Conservation (phyloP, 352 stramenopile species). For the Phytopythium oedochilum region DNA sequence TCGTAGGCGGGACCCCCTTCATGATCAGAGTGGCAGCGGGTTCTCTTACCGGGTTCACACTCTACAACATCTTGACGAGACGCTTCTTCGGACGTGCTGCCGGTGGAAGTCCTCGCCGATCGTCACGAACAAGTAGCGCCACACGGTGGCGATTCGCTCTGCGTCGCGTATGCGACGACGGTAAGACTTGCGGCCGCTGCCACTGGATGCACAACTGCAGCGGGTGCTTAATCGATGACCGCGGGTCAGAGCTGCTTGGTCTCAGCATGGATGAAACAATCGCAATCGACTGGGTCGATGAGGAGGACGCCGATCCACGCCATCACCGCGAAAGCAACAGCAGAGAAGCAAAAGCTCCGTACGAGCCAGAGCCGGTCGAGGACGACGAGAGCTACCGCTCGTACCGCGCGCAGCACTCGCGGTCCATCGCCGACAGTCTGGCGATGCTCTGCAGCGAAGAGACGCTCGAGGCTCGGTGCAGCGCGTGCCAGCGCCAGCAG, state of each 20-base stretch:
- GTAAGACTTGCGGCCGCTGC: conserved; percentile 38
- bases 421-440: conserved; percentile 34
- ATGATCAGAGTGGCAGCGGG: conserved; percentile 15
- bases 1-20: conserved; percentile 34
- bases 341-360: background rate
- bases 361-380: background rate
- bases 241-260: conserved; percentile 23
- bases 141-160: conserved; percentile 29
- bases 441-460: conserved; percentile 44
- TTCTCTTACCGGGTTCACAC: conserved; percentile 17
- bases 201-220: conserved; percentile 47
- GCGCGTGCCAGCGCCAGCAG: conserved; percentile 18
- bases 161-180: conserved; percentile 36
- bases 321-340: no score
- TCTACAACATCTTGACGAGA: conserved; percentile 22
- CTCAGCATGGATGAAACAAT: conserved; percentile 50
- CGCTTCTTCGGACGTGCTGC: conserved; percentile 8
- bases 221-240: conserved; percentile 39
- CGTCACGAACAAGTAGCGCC: background rate
- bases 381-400: conserved; percentile 36
- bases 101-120: background rate
- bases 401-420: conserved; percentile 20
- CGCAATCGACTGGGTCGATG: conserved; percentile 54
- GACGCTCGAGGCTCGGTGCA: conserved; percentile 34
- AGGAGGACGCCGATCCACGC: no score